Evolutionary conservation across 1,139 yeast genomes (phyloP), one percentile per base, ranked within the genome.

Genomic region (Candida gigantensis): DNA sequence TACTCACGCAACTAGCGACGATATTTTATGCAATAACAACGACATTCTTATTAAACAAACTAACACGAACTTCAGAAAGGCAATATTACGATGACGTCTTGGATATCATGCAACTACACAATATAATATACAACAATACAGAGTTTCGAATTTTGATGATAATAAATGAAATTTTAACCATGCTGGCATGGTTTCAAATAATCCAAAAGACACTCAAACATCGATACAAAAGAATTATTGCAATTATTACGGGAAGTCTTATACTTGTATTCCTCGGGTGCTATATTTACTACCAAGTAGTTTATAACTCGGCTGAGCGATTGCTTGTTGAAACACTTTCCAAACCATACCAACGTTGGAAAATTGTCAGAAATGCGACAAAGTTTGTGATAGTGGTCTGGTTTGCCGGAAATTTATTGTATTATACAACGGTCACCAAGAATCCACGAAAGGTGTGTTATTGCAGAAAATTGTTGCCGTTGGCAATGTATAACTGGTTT

Each of bases 1-100:
- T 62, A 31, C 50, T 70, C 23, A 58, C 79, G 11, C 72, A 71
- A 34, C 31, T 72, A 9, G 68, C 79, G 3, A 74, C 78, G 12
- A 44, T 74, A 4, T 59, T 74, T 41, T 66, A 65, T 44, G 65
- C 79, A 12, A 55, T 69, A 4, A 65, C 68, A 3, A 53, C 68
- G 30, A 74, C 79, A 1, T 65, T 72, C 2, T 47, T 72, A 16
- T 47, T 75, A n/a, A 44, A 55, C 1, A 56, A 55, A 37, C 51
- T 72, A 29, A 73, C 79, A 1, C 40, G 45, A 3, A 56, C 58
- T 2, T 52, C 74, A 3, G 39, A 55, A 13, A 33, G 37, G 0
- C 74, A 73, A 42, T 73, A 72, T 42, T 54, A 57, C 27, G 40
- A 47, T 2, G 72, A 72, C 41, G 53, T 60, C 12, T 55, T 72